Evolutionary conservation across 1,284 basidiomycete genomes (phyloP).

Genomic region (Puccinia novopanici): DNA sequence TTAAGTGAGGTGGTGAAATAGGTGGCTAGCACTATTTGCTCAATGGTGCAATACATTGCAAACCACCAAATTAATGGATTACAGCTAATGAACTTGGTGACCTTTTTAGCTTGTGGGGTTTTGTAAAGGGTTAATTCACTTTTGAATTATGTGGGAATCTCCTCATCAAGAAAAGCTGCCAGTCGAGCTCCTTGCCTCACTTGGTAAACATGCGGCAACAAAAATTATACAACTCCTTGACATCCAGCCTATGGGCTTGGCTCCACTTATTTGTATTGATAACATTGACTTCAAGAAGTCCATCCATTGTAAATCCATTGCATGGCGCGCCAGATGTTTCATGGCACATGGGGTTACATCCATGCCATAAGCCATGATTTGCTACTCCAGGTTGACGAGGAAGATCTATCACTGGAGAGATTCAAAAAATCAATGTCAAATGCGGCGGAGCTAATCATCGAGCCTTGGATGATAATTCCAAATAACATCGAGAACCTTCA

Average conservation of each 20-base stretch:
- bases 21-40: neutral
- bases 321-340: neutral
- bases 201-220: neutral
- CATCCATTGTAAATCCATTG: neutral
- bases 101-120: conserved; percentile 23
- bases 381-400: neutral
- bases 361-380: neutral
- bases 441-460: neutral
- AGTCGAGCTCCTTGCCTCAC: neutral
- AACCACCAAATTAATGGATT: neutral
- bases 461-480: neutral
- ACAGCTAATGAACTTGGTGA: neutral
- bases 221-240: neutral
- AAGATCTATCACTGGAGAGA: neutral
- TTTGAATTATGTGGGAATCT: neutral
- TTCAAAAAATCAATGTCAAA: neutral
- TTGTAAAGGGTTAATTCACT: neutral
- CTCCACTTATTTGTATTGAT: neutral
- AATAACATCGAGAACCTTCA: neutral
- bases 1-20: neutral
- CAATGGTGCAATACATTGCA: neutral
- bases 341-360: conserved; percentile 16
- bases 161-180: neutral
- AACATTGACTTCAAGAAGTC: neutral
- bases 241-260: neutral